Evolutionary conservation across 2,329 filamentous ascomycete genomes (phyloP), one percentile per base, ranked within the genome.

Genomic region (Ophiocordyceps polyrhachis-furcata): DNA sequence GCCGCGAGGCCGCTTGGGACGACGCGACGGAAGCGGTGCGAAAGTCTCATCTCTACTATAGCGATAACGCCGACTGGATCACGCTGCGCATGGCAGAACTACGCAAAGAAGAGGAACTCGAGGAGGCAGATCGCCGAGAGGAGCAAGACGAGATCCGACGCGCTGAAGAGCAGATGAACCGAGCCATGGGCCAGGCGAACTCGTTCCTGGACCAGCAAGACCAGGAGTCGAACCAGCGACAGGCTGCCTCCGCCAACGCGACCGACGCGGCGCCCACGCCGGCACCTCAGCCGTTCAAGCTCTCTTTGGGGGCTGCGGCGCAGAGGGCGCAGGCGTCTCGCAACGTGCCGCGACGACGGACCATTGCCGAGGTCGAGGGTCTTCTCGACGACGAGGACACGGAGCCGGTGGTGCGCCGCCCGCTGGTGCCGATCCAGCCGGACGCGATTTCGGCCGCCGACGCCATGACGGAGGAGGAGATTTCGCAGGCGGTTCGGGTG

Each of bases 371-470:
- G 58, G 85, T 98, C 45, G 91, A 96, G 67, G 86, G 86, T 29
- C 70, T 98, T 1, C 70, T 98, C 51, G 91, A 96, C 64, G 88
- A 96, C 61, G 91, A 96, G 61, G 91, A 96, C 57, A 83, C 91
- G 49, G 75, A 82, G 43, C 67, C 71, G 43, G 72, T 73, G 20
- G 74, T 75, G 5, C 84, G 81, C 62, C 76, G 85, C 8, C 81
- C 80, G 47, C 78, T 93, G 44, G 72, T 91, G 32, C 83, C 86
- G 3, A 88, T 91, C 59, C 81, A 85, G 56, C 86, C 86, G 59
- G 83, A 88, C 58, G 76, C 78, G 5, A 70, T 74, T 12, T 70
- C 75, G 12, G 74, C 79, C 38, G 50, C 59, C 0, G 71, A 74
- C 13, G 70, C 71, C 49, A 82, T 91, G 66, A 79, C 82, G 1